Base-by-base conservation (phyloP, 2,329 filamentous ascomycete species). In the Rutstroemia sydowiana region DNA sequence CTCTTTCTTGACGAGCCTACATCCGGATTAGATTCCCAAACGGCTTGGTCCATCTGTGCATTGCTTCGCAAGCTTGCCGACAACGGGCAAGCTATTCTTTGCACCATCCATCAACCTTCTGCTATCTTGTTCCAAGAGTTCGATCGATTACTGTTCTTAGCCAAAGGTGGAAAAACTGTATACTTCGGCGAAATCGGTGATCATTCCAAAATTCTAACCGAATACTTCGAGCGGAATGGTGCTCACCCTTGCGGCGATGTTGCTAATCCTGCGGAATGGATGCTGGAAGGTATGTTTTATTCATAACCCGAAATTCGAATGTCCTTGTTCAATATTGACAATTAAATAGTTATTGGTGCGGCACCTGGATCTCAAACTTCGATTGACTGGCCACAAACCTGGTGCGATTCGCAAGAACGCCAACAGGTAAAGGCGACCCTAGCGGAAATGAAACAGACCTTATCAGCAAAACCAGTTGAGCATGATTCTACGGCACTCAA, bases 71-170 rank as follows among this genome's bases (percentile, higher is more conserved):
- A 95, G 70, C 76, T 96, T 31, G 89, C 89, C 62, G 87, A 92
- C 68, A 86, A 83, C 57, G 91, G 92, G 14, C 89, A 95, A 67
- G 91, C 92, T 47, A 88, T 96, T 69, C 82, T 96, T n/a, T 95
- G 90, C 72, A 96, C 92, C 0, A 96, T 96, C 55, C 92, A 97
- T 68, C 92, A 97, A 69, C 92, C 92, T n/a, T 95, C 88, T 13
- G 90, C 91, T 31, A 90, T 95, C 78, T 77, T 96, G 48, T 95
- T 96, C 74, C 88, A 95, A 67, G 85, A 88, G 53, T 96, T 93
- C 66, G 88, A 93, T 63, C 80, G 86, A 53, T 78, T 93, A 7
- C 75, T 92, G 30, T 88, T 93, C 72, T 73, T 93, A 14, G 82
- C 84, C 31, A 84, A 79, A 63, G 87, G 87, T 51, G 88, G 88